Evolutionary conservation across 768 basidiomycete species (phyloP).

Genomic region (Leucocoprinus sp.): DNA sequence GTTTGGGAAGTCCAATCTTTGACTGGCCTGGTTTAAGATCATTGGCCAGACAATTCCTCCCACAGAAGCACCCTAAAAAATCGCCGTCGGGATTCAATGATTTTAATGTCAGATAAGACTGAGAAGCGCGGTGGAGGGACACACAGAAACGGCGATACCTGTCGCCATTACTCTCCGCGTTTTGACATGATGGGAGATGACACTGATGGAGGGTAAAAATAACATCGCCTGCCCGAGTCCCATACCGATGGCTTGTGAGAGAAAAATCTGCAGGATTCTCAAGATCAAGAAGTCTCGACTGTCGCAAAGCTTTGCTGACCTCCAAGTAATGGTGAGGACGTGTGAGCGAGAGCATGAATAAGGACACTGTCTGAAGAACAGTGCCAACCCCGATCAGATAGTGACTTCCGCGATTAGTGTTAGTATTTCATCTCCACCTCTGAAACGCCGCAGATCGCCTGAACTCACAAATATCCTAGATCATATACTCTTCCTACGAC

Average conservation of each 20-base stretch:
- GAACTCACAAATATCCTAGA: constrained; percentile 37
- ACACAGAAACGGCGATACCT: constrained; percentile 35
- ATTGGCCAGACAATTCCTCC: constrained; percentile 49
- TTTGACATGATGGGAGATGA: constrained; percentile 40
- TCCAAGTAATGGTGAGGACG: constrained; percentile 36
- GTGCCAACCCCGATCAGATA: constrained; percentile 28
- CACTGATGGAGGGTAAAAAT: constrained; percentile 41
- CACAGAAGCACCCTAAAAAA: constrained; percentile 30
- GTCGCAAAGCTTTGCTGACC: constrained; percentile 17
- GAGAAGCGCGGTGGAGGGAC: constrained; percentile 12
- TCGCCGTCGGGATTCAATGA: too few relatives aligned
- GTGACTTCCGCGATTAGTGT: constrained; percentile 19
- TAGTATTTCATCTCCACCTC: constrained; percentile 9
- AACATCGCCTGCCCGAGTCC: constrained; percentile 40
- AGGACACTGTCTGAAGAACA: constrained; percentile 28
- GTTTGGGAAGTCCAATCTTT: constrained; percentile 24
- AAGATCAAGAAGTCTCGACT: background rate
- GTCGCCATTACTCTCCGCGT: constrained; percentile 29
- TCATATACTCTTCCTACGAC: constrained; percentile 37
- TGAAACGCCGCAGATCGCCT: constrained; percentile 5
- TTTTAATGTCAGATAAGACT: background rate
- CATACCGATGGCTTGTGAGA: constrained; percentile 51
- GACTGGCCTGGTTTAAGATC: constrained; percentile 30
- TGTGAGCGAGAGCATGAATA: constrained; percentile 38
- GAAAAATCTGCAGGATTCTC: constrained; percentile 30